Evolutionary conservation across 108 stramenopile genomes (phyloP), one percentile per base, ranked within the genome.

Genomic region (Cyclotella distinguenda): DNA sequence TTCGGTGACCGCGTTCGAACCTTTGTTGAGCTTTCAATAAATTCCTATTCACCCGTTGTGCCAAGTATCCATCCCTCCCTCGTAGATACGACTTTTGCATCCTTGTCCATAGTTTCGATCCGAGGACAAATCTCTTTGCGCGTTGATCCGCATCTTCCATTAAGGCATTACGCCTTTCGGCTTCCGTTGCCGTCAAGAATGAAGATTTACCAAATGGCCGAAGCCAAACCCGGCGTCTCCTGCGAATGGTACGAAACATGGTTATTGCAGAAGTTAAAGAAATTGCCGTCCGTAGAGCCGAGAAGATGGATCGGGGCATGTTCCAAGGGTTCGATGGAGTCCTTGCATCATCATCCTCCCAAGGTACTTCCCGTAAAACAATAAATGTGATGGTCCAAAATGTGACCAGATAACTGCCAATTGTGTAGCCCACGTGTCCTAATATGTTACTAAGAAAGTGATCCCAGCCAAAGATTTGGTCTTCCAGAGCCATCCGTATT

Each of bases 381-480:
- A 83, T 48, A 25, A 56, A 72, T 10, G 82, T 72, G 4, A 81
- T 45, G 12, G 74, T 36, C 64, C 64, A 72, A 48, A 65, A 84
- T 3, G 68, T 68, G 13, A 84, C 0, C 15, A 67, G 66, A 59
- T 85, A 86, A 49, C 75, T 69, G 32, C 79, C 84, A 3, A 82
- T 42, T 0, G 87, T 84, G 42, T 76, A 82, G 40, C 55, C 60
- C 21, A 85, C 60, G 64, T 91, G 90, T 22, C 90, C 90, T 22
- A 88, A 62, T 34, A 86, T 68, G 45, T 33, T 60, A n/a, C 76
- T 78, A 0, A 81, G 71, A 45, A 91, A 79, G 56, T 91, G 85
- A 42, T 82, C 79, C 90, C 87, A 91, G 8, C 87, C 90, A 65
- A 91, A 88, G 6, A 91, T 66, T 51, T 72, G 80, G 48, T 88